These are phyloP conservation scores for Cladorrhinum samala DNA, from an alignment of 495 filamentous ascomycete species.

Conservation along the genomic window DNA sequence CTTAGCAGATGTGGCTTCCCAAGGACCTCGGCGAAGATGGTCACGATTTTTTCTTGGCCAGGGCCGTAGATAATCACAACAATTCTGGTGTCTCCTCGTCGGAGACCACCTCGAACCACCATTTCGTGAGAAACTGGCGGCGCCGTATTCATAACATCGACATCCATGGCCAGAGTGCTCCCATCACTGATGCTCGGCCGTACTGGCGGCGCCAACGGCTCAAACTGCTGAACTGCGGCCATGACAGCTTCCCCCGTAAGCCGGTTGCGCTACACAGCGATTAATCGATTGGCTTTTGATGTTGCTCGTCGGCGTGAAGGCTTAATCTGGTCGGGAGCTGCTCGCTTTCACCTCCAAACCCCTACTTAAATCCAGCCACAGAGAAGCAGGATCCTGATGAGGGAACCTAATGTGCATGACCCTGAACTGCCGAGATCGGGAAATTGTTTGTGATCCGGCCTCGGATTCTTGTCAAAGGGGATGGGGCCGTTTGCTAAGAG, in stretches of 20 bases:
- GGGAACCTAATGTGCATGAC: slow-evolving; percentile 19
- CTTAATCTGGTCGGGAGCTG: background rate
- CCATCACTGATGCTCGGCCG: slow-evolving; percentile 28
- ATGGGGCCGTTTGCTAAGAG: background rate
- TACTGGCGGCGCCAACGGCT: slow-evolving; percentile 29
- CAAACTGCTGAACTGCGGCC: slow-evolving; percentile 29
- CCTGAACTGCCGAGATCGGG: slow-evolving; percentile 3
- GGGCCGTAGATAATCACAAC: slow-evolving; percentile 56
- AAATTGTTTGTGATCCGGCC: slow-evolving; percentile 1
- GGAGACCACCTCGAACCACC: slow-evolving; percentile 30
- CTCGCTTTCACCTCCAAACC: background rate
- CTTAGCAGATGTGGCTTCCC: slow-evolving; percentile 59
- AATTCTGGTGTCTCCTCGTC: slow-evolving; percentile 44
- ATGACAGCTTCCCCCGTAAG: slow-evolving; percentile 12
- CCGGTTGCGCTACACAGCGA: background rate
- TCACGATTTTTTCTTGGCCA: slow-evolving; percentile 59
- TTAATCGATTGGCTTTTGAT: background rate
- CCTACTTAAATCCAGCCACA: slow-evolving; percentile 8
- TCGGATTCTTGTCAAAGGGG: background rate
- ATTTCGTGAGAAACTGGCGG: slow-evolving; percentile 20
- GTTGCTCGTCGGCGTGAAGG: background rate
- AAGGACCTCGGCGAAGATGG: slow-evolving; percentile 60
- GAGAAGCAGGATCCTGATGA: slow-evolving; percentile 2
- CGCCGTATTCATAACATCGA: slow-evolving; percentile 26
- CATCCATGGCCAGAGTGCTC: slow-evolving; percentile 13